Evolutionary conservation across 805 yeast genomes (phyloP).

Genomic region (Candida caryicola): DNA sequence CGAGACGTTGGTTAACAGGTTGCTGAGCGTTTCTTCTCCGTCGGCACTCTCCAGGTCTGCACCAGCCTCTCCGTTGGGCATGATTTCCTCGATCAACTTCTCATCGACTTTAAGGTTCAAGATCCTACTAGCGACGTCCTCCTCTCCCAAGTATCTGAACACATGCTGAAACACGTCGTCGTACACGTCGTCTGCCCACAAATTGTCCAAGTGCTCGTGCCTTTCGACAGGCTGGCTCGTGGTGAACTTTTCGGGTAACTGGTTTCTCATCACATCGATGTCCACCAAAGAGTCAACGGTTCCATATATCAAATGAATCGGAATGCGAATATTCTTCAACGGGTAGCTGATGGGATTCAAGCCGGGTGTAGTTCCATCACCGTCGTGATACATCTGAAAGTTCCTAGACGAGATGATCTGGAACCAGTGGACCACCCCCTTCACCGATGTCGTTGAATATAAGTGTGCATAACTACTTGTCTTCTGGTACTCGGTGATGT

Average conservation of each 20-base stretch:
- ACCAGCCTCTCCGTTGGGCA: not conserved
- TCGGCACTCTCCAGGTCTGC: conserved; percentile 4
- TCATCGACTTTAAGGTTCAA: conserved; percentile 1
- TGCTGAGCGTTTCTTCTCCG: conserved; percentile 4
- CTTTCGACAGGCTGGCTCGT: conserved; percentile 54
- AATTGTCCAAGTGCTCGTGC: conserved; percentile 88
- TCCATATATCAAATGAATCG: conserved; percentile 79
- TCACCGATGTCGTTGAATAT: conserved; percentile 81
- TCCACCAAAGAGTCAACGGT: conserved; percentile 81
- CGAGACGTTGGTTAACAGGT: conserved; percentile 2
- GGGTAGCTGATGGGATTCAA: conserved; percentile 39
- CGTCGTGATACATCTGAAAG: conserved; percentile 88
- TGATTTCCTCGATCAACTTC: conserved; percentile 6
- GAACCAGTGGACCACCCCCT: conserved; percentile 29
- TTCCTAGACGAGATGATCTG: conserved; percentile 65
- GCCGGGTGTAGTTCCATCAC: conserved; percentile 19
- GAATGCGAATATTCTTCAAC: conserved; percentile 46
- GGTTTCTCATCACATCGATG: conserved; percentile 66
- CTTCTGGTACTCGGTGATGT: conserved; percentile 74
- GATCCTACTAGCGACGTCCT: conserved; percentile 4
- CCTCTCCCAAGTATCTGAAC: conserved; percentile 13
- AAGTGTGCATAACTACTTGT: conserved; percentile 79
- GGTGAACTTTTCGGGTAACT: conserved; percentile 55
- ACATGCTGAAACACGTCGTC: conserved; percentile 35
- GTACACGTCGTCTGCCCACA: conserved; percentile 76